Percentiles rank a stretch among this genome's conserved stretches.
Conservation (phyloP, 208 protist genomes). For the Crithidia bombi region DNA sequence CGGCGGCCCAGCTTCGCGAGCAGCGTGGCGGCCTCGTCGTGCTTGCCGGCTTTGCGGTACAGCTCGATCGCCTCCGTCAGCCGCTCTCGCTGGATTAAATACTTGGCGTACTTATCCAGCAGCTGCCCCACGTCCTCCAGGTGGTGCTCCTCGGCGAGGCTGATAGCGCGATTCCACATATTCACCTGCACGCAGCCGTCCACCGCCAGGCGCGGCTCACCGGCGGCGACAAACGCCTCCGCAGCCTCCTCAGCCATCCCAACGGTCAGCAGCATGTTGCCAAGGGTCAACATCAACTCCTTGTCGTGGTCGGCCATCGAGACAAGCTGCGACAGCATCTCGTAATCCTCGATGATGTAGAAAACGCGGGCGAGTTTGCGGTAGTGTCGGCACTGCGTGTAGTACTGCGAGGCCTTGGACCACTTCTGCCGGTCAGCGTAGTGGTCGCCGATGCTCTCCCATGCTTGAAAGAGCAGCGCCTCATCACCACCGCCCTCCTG, state of each 20-base stretch:
- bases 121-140: constrained; percentile 89
- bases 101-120: constrained; percentile 89
- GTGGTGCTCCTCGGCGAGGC: constrained; percentile 86
- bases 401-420: constrained; percentile 95
- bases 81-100: constrained; percentile 90
- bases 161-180: constrained; percentile 91
- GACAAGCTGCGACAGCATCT: constrained; percentile 89
- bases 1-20: constrained; percentile 87
- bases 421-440: constrained; percentile 96
- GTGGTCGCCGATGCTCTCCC: constrained; percentile 96
- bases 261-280: constrained; percentile 90
- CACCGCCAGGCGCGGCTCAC: constrained; percentile 91
- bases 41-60: constrained; percentile 94
- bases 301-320: constrained; percentile 88
- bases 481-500: constrained; percentile 94
- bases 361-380: constrained; percentile 90
- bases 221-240: constrained; percentile 88
- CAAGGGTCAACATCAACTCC: constrained; percentile 87
- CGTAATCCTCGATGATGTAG: constrained; percentile 94
- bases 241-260: constrained; percentile 92
- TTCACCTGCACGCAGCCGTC: constrained; percentile 95
- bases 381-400: constrained; percentile 92
- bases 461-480: constrained; percentile 83
- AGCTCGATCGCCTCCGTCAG: constrained; percentile 96
- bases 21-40: constrained; percentile 94